Evolutionary conservation across 176 grass and related monocot genomes (phyloP).

Genomic region (Juncus effusus): DNA sequence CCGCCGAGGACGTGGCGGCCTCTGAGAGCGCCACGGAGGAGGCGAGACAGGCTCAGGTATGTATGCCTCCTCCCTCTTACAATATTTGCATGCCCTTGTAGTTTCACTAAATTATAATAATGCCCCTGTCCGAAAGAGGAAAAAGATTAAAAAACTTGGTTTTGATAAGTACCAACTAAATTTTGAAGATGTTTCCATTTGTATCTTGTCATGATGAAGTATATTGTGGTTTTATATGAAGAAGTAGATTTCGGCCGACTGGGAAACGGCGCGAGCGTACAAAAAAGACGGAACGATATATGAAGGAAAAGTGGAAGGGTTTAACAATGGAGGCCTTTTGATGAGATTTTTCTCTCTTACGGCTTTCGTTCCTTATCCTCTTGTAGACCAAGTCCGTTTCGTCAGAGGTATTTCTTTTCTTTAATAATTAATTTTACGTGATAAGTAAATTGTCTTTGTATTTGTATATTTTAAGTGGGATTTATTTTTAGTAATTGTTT

Average conservation of each 20-base stretch:
- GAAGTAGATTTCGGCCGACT: conserved; percentile 60
- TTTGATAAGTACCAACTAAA: not conserved
- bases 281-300: conserved; percentile 52
- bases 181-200: not conserved
- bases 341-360: conserved; percentile 67
- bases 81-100: too few species aligned
- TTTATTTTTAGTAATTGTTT: too few species aligned
- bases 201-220: conserved; percentile 1
- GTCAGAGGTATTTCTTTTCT: conserved; percentile 46
- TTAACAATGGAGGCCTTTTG: conserved; percentile 67
- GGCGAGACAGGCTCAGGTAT: conserved; percentile 42
- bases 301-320: conserved; percentile 45
- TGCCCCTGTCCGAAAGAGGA: too few species aligned
- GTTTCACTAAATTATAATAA: too few species aligned
- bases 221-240: conserved; percentile 38
- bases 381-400: conserved; percentile 64
- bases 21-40: conserved; percentile 31
- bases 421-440: not conserved
- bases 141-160: too few species aligned
- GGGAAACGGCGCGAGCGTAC: conserved; percentile 46
- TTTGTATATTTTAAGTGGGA: not conserved
- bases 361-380: conserved; percentile 87
- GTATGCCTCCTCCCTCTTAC: not conserved
- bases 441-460: conserved; percentile 12
- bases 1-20: not conserved